These are phyloP conservation scores for Epichloe coenophiala DNA, from an alignment of 2,329 filamentous ascomycete genomes.

Conservation along the genomic window DNA sequence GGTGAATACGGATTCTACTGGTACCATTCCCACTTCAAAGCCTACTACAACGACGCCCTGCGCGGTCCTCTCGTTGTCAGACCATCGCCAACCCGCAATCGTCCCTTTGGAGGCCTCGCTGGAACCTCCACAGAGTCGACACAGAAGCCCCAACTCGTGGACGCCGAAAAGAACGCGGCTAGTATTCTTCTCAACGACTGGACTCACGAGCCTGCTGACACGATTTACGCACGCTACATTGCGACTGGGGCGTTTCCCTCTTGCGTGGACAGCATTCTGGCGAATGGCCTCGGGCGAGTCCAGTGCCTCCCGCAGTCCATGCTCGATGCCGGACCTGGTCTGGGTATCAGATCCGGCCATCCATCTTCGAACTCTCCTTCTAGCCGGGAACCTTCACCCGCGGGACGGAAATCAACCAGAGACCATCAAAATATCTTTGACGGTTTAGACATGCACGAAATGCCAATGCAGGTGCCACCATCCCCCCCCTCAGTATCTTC, in stretches of 20 bases:
- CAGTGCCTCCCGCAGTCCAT: neutral
- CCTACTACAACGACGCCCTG: constrained; percentile 5
- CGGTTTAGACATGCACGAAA: neutral
- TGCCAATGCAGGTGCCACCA: neutral
- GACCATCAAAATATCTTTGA: neutral
- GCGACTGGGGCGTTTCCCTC: neutral
- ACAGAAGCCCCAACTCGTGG: neutral
- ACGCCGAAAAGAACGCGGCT: neutral
- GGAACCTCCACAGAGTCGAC: neutral
- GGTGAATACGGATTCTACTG: constrained; percentile 4
- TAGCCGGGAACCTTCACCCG: too few species aligned
- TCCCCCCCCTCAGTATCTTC: neutral
- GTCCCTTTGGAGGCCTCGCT: neutral
- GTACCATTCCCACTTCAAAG: constrained; percentile 5
- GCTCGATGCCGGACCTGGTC: neutral
- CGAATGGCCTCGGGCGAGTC: constrained; percentile 1
- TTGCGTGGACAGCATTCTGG: constrained; percentile 3
- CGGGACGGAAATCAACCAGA: neutral
- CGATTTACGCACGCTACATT: neutral
- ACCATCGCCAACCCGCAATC: neutral
- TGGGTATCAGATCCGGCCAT: neutral
- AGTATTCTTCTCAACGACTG: constrained; percentile 4
- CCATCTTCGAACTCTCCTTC: too few species aligned
- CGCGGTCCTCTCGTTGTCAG: constrained; percentile 1
- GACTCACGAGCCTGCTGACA: constrained; percentile 2